Percentiles rank a stretch among this genome's conserved stretches.
Evolutionary conservation across 75 land plant species (phyloP).

Genomic region (Larix kaempferi): DNA sequence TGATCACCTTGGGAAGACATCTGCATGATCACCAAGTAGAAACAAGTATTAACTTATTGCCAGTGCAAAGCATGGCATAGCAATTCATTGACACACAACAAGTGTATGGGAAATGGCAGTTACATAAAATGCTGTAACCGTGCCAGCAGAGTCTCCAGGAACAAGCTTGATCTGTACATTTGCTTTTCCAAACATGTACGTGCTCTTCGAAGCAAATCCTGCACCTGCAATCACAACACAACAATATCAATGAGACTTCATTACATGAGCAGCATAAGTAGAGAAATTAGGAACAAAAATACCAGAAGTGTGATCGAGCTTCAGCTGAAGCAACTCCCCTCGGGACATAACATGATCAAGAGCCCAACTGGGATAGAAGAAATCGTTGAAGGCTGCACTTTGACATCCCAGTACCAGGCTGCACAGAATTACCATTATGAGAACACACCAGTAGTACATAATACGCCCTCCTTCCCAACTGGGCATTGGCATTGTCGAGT

Average conservation of each 20-base stretch:
- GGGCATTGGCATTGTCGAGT: too few species aligned
- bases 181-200: slow-evolving; percentile 59
- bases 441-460: too few species aligned
- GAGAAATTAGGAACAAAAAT: not conserved
- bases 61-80: too few species aligned
- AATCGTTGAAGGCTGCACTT: slow-evolving; percentile 32
- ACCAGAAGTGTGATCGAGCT: slow-evolving; percentile 63
- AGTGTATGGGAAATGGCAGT: too few species aligned
- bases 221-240: slow-evolving; percentile 25
- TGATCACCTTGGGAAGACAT: slow-evolving; percentile 23
- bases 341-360: slow-evolving; percentile 44
- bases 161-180: slow-evolving; percentile 61
- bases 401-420: not conserved
- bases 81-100: too few species aligned
- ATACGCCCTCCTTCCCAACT: too few species aligned
- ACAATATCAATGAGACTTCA: too few species aligned
- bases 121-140: too few species aligned
- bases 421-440: not conserved
- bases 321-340: slow-evolving; percentile 57
- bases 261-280: too few species aligned
- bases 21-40: not conserved
- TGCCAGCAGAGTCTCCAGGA: too few species aligned
- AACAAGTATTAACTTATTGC: too few species aligned
- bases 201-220: slow-evolving; percentile 63
- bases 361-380: slow-evolving; percentile 59